Evolutionary conservation across 1,284 basidiomycete genomes (phyloP).

Genomic region (Cryptococcus amylolentus): DNA sequence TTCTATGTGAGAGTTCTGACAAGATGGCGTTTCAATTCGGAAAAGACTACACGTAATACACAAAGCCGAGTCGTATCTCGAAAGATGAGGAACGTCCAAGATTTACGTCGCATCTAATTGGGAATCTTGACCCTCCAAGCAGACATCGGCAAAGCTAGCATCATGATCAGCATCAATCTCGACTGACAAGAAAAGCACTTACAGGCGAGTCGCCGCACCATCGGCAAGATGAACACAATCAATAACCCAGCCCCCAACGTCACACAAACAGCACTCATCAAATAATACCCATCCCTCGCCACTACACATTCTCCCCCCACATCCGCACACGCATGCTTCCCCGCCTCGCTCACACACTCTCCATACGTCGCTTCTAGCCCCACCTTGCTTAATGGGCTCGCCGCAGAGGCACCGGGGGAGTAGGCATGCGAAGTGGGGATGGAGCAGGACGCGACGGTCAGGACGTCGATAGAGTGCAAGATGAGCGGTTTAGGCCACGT

Average conservation of each 20-base stretch:
- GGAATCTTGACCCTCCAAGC: conserved; percentile 50
- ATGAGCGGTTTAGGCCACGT: conserved; percentile 81
- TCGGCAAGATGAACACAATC: conserved; percentile 75
- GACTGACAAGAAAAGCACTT: conserved; percentile 35
- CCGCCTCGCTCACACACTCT: conserved; percentile 87
- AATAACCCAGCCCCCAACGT: conserved; percentile 68
- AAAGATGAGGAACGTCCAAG: too few relatives aligned
- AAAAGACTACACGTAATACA: too few relatives aligned
- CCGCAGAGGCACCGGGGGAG: too few relatives aligned
- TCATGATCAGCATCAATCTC: conserved; percentile 3
- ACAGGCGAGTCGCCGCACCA: conserved; percentile 81
- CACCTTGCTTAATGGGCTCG: too few relatives aligned
- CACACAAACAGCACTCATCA: conserved; percentile 76
- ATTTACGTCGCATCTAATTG: conserved; percentile 6
- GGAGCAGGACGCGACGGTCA: conserved; percentile 76
- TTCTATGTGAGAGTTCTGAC: not conserved
- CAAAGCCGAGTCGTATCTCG: not conserved
- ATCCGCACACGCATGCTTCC: conserved; percentile 72
- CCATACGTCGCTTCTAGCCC: conserved; percentile 22
- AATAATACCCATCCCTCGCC: conserved; percentile 88
- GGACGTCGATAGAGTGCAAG: conserved; percentile 70
- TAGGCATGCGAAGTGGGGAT: conserved; percentile 46
- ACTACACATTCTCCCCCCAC: conserved; percentile 77
- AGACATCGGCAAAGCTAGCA: conserved; percentile 39
- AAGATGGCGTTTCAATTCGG: too few relatives aligned